Base-by-base conservation (phyloP, 2,329 filamentous ascomycete genomes). In the Fusarium sp. region DNA sequence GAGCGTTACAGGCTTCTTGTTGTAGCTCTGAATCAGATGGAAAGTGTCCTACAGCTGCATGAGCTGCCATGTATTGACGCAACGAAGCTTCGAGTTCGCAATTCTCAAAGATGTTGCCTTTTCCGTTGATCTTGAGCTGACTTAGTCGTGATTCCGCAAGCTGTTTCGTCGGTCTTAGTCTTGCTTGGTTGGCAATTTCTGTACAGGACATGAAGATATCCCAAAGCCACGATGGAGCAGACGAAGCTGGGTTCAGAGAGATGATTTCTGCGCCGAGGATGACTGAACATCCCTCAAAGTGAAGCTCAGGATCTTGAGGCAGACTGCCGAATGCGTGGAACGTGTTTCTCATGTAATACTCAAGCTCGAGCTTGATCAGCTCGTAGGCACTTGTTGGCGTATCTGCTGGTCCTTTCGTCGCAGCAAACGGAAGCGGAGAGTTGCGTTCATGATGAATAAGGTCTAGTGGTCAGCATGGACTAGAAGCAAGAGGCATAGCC, bases 391-490 rank as follows among this genome's bases (percentile, higher is more conserved):
- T 75, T 0, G 73, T 75, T 3, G 73, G 73, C 27, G 73, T 75
- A 50, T 75, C 73, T n/a, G 73, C 63, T 2, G 73, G 73, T 2
- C 72, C 73, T 20, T 66, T 73, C 25, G 72, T 75, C 2, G 72
- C 72, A 8, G 73, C 72, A 35, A 74, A 75, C 1, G 72, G 64
- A 11, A 77, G 59, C 4, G 74, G 69, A 11, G 71, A 63, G 47
- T 72, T 73, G 17, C 73, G 65, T 61, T 79, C 77, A 1, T 67
- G 59, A 4, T 78, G 72, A 2, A 79, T 76, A 8, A 78, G 69
- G 14, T 78, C 77, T 78, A 30, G 20, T 38, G 6, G 50, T 65
- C 27, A 69, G 69, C 7, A 45, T 15, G 2, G 3, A 15, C 11
- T 1, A 2, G 35, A 14, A 4, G 8, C 10, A 3, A 4, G 11